Evolutionary conservation across 306 rosid species (phyloP).

Genomic region (Fagus sylvatica): DNA sequence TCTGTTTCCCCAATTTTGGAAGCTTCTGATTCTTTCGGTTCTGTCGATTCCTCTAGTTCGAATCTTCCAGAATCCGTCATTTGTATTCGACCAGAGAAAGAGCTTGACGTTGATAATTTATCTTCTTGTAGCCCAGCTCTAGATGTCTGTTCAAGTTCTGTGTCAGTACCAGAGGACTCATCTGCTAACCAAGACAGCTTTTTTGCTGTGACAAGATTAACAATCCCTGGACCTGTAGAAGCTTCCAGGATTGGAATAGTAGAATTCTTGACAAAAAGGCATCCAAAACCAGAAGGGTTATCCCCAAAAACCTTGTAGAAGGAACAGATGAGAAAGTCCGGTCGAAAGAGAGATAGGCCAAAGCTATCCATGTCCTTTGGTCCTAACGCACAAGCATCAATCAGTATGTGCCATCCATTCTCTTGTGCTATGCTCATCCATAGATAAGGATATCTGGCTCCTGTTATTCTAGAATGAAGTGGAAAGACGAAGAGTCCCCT

Average conservation of each 20-base stretch:
- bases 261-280: conserved; percentile 80
- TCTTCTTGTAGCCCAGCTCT: conserved; percentile 32
- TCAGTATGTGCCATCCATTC: conserved; percentile 80
- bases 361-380: conserved; percentile 92
- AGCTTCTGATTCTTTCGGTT: conserved; percentile 19
- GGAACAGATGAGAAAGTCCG: conserved; percentile 80
- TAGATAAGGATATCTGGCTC: conserved; percentile 81
- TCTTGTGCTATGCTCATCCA: conserved; percentile 94
- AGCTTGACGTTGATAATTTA: conserved; percentile 46
- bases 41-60: conserved; percentile 30
- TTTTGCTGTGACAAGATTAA: conserved; percentile 63
- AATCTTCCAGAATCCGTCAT: conserved; percentile 18
- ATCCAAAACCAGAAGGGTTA: conserved; percentile 96
- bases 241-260: conserved; percentile 52
- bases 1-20: conserved; percentile 37
- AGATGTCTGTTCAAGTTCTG: conserved; percentile 39
- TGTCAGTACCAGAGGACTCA: conserved; percentile 58
- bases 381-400: conserved; percentile 89
- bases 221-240: conserved; percentile 62
- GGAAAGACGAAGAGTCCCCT: conserved; percentile 87
- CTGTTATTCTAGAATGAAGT: conserved; percentile 80
- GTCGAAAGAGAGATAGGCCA: conserved; percentile 76
- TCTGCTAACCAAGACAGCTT: conserved; percentile 33
- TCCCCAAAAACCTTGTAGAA: conserved; percentile 87
- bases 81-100: conserved; percentile 65